phyloP scores from a whole-genome alignment of 2,329 filamentous ascomycete genomes.

The Simplicillium aogashimaense region DNA sequence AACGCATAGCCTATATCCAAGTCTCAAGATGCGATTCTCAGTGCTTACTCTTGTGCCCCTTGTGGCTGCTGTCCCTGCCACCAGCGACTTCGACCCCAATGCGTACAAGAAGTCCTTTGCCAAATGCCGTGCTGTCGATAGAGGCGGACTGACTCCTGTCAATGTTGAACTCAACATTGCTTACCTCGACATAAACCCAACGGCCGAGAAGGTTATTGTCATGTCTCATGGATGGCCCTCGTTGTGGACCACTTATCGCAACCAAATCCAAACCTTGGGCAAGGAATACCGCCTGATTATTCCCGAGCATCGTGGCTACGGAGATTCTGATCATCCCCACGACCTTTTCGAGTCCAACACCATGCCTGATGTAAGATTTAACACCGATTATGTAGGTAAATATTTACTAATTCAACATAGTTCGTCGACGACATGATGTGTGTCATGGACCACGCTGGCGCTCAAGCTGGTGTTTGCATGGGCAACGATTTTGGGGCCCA shows the following conservation, averaged over 20 bases:
- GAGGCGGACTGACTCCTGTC: constrained; percentile 2
- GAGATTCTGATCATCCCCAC: constrained; percentile 4
- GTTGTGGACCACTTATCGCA: constrained; percentile 6
- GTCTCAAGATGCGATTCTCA: no score
- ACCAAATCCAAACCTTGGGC: constrained; percentile 4
- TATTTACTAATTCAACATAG: background rate
- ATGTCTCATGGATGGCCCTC: constrained; percentile 6
- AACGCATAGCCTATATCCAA: no score
- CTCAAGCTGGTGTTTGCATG: constrained; percentile 5
- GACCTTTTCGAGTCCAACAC: constrained; percentile 6
- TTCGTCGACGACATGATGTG: constrained; percentile 5
- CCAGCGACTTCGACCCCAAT: constrained; percentile 1
- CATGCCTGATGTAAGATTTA: constrained; percentile 5
- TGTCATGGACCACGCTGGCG: constrained; percentile 4
- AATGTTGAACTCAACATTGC: constrained; percentile 2
- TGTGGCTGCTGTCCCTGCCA: background rate
- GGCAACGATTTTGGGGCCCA: constrained; percentile 7
- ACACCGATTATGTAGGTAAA: background rate
- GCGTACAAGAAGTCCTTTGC: constrained; percentile 2
- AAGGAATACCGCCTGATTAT: constrained; percentile 6
- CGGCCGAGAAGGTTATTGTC: constrained; percentile 4
- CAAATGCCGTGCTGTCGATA: constrained; percentile 1
- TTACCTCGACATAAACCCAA: constrained; percentile 6
- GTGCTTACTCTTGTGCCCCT: background rate
- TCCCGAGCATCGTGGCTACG: constrained; percentile 3